Evolutionary conservation across 257 asterid genomes (phyloP), one percentile per base, ranked within the genome.

Genomic region (Euphrasia confusa): DNA sequence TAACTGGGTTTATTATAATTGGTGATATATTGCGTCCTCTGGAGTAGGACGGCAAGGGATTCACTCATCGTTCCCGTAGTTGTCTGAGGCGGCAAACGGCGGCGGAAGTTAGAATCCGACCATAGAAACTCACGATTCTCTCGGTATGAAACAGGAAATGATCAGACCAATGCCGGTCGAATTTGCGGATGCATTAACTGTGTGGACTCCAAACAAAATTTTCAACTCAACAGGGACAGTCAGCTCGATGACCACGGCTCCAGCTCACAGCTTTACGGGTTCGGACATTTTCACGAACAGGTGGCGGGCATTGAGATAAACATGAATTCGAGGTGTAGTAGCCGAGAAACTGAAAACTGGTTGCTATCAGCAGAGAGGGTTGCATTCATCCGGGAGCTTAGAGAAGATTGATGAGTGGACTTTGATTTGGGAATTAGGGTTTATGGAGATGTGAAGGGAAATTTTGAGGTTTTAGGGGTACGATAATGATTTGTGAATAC

Each of bases 251-350:
- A 12, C 52, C 15, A n/a, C 52, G 17, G 52, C 17, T 45, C 52
- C 15, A 45, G 52, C 52, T 45, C 7, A n/a, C 7, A 47, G 53
- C 18, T 5, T 14, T 27, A 18, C 10, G 17, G 56, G 56, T 7
- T 50, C 9, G 18, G 56, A 50, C 56, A 50, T 50, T 50, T 50
- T 50, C 30, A 18, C 28, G 28, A 50, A 50, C 56, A 50, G 56
- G 10, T 50, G 56, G 5, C 10, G 56, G 56, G 28, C 26, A 50
- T 50, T 18, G 56, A 7, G 27, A 15, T 50, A 2, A 0, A 9
- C 56, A 17, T 50, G 30, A 18, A 9, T 18, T 50, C 13, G 12
- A 14, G 21, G 18, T 7, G 7, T 11, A 1, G 55, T 7, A 2
- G 12, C 11, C 18, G 55, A 2, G 52, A 45, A 45, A 13, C 18